Evolutionary conservation across 176 grass and related monocot species (phyloP).

Genomic region (Oryza australiensis): DNA sequence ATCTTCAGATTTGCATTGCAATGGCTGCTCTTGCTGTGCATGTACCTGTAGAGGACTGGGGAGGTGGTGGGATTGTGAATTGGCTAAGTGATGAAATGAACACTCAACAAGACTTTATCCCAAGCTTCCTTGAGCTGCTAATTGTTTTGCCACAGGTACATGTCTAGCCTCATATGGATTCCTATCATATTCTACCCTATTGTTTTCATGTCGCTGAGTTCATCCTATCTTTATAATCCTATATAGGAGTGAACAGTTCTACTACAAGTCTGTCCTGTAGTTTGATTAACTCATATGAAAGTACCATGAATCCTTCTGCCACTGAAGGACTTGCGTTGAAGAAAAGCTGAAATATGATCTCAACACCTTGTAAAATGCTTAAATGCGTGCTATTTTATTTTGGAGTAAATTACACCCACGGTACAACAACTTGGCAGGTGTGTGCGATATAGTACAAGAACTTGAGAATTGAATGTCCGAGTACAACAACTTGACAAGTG

Average conservation of each 20-base stretch:
- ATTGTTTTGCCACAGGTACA: conserved; percentile 85
- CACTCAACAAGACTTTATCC: conserved; percentile 75
- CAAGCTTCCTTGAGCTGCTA: conserved; percentile 90
- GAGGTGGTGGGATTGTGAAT: conserved; percentile 89
- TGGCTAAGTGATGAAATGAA: conserved; percentile 95
- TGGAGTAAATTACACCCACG: too few relatives aligned
- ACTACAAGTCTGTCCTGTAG: neutral
- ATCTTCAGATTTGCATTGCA: conserved; percentile 93
- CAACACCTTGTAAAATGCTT: neutral
- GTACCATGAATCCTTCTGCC: neutral
- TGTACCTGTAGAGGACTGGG: conserved; percentile 95
- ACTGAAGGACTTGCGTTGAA: neutral
- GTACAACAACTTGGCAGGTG: too few relatives aligned
- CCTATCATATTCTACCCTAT: neutral
- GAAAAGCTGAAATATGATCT: neutral
- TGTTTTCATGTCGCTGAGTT: conserved; percentile 7
- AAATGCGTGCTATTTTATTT: neutral
- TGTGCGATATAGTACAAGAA: too few relatives aligned
- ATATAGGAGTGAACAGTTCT: neutral
- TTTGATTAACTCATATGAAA: neutral
- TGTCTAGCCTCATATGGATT: conserved; percentile 9
- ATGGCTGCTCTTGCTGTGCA: conserved; percentile 95
- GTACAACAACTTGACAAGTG: too few relatives aligned
- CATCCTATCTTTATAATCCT: conserved; percentile 3
- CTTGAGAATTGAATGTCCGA: too few relatives aligned